Evolutionary conservation across 257 asterid genomes (phyloP).

Genomic region (Rauvolfia tetraphylla): DNA sequence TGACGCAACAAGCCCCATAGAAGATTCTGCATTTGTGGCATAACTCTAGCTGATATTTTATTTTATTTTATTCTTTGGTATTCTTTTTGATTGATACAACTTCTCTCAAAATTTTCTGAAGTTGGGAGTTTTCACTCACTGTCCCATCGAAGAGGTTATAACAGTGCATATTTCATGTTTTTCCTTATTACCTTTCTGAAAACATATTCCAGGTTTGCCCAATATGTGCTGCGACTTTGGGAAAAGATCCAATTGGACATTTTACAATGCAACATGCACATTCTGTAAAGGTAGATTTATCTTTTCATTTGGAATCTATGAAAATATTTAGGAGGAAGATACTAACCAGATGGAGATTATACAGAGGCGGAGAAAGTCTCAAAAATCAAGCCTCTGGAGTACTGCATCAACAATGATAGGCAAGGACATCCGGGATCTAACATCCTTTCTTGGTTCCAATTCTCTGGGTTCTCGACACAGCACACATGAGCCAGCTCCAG

Average conservation of each 20-base stretch:
- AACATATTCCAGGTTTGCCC: slow-evolving; percentile 66
- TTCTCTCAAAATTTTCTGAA: too few relatives aligned
- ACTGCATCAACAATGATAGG: slow-evolving; percentile 40
- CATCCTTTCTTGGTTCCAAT: slow-evolving; percentile 41
- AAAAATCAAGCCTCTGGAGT: slow-evolving; percentile 54
- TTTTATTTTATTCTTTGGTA: too few relatives aligned
- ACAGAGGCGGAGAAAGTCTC: slow-evolving; percentile 64
- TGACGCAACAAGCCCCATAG: not conserved
- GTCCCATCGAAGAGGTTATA: not conserved
- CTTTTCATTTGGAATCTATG: not conserved
- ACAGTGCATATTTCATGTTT: not conserved
- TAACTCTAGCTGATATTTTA: not conserved
- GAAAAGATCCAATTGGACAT: slow-evolving; percentile 62
- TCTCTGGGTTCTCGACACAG: slow-evolving; percentile 23
- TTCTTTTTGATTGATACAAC: too few relatives aligned
- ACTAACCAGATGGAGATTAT: not conserved
- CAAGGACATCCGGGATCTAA: slow-evolving; percentile 49
- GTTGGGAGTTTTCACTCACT: not conserved
- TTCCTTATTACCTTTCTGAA: not conserved
- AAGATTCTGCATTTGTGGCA: not conserved
- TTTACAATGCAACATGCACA: slow-evolving; percentile 65
- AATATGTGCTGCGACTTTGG: slow-evolving; percentile 78
- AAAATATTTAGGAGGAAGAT: not conserved
- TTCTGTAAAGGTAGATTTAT: slow-evolving; percentile 53
- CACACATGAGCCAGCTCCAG: slow-evolving; percentile 41